phyloP scores from a whole-genome alignment of 2,329 filamentous ascomycete species.

The Pseudocercospora musae region DNA sequence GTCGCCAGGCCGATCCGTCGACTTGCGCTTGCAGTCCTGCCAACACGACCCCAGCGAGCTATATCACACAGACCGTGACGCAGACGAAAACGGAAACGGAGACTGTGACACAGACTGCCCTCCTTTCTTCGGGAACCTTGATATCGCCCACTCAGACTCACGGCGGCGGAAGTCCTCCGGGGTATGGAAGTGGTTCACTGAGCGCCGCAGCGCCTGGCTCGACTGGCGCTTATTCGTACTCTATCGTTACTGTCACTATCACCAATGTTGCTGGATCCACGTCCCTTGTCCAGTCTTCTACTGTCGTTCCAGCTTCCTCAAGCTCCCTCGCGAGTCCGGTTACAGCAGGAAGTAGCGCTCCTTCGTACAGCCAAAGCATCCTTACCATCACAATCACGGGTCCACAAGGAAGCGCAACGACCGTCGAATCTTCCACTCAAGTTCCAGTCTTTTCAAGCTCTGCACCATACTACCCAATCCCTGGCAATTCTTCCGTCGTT shows the following conservation, averaged over 20 bases:
- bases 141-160: slow-evolving; percentile 16
- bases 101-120: slow-evolving; percentile 7
- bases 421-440: slow-evolving; percentile 12
- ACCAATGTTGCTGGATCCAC: slow-evolving; percentile 9
- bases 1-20: slow-evolving; percentile 37
- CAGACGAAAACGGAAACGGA: slow-evolving; percentile 20
- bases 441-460: slow-evolving; percentile 11
- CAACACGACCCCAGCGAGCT: slow-evolving; percentile 8
- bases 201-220: slow-evolving; percentile 13
- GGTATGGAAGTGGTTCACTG: slow-evolving; percentile 11
- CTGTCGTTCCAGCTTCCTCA: slow-evolving; percentile 13
- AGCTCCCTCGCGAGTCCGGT: background rate
- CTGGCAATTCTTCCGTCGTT: slow-evolving; percentile 11
- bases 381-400: slow-evolving; percentile 17
- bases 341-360: slow-evolving; percentile 5
- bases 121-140: slow-evolving; percentile 5
- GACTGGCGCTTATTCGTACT: slow-evolving; percentile 15
- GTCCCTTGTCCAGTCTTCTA: slow-evolving; percentile 7
- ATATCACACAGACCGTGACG: slow-evolving; percentile 22
- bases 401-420: slow-evolving; percentile 9
- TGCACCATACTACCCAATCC: slow-evolving; percentile 12
- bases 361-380: slow-evolving; percentile 14
- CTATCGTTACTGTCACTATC: slow-evolving; percentile 20
- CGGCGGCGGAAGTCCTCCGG: slow-evolving; percentile 8
- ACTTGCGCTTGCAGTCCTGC: slow-evolving; percentile 17